Base-by-base conservation (phyloP, 225 moss, liverwort and hornwort genomes). In the Anthoceros angustus region DNA sequence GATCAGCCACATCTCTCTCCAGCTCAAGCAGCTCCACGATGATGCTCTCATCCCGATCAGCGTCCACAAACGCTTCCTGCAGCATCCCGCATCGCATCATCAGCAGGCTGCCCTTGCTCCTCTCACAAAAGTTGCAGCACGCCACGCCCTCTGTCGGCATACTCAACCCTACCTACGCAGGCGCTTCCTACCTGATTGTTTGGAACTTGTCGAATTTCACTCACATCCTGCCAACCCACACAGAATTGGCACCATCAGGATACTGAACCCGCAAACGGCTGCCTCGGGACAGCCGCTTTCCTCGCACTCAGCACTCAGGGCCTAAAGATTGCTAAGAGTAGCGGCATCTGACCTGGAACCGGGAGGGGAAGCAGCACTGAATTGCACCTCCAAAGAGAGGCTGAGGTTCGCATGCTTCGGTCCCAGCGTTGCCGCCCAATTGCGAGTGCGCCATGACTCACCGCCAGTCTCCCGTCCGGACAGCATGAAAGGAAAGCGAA, bases 11-110 rank as follows among this genome's bases (percentile, higher is more conserved):
- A 46, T 79, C 80, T 0, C 79, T 74, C 68, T 95, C 86, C 68
- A 86, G 72, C 73, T 95, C 94, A 68, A 95, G 71, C 62, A 95
- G 81, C 77, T 95, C 91, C 24, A 88, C 73, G 38, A 88, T 85
- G 39, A 95, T 72, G 72, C 90, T 95, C 69, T 88, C 88, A 48
- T 95, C 94, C 43, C 85, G 84, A 72, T 91, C 77, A 23, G 82
- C 77, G 74, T 91, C 88, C 38, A 83, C 80, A 62, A 80, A 84
- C 12, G 79, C 86, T 75, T 91, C 94, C 91, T 90, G 83, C 5
- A 64, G 39, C 46, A 41, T 61, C 7, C 20, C 16, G 25, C 38
- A 38, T 64, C 9, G 32, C 10, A 16, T 24, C 64, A 3, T 38
- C 39, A 41, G 20, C 0, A 64, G 16, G 8, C 32, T 20, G 4